Evolutionary conservation across 2,329 filamentous ascomycete species (phyloP).

Genomic region (Ceratocystis variospora): DNA sequence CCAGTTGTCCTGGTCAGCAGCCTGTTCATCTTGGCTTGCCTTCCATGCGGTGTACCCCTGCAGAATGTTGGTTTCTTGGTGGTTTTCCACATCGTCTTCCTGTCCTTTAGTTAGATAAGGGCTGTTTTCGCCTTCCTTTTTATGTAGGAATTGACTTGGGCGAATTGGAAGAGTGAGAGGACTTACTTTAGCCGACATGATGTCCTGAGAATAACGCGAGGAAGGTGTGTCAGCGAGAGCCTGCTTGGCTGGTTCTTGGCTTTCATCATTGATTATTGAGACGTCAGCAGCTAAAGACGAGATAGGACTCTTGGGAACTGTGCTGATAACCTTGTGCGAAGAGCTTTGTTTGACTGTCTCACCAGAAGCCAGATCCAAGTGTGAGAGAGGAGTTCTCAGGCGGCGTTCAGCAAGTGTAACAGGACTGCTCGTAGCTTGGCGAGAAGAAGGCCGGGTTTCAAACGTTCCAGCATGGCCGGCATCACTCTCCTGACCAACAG

Average conservation of each 20-base stretch:
- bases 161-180: slow-evolving; percentile 20
- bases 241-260: background rate
- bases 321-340: background rate
- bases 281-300: slow-evolving; percentile 7
- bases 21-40: background rate
- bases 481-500: background rate
- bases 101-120: background rate
- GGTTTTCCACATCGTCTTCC: background rate
- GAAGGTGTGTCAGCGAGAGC: slow-evolving; percentile 11
- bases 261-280: background rate
- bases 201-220: slow-evolving; percentile 27
- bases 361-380: background rate
- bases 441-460: background rate
- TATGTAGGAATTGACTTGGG: background rate
- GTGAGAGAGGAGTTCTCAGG: slow-evolving; percentile 3
- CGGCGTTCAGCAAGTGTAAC: slow-evolving; percentile 9
- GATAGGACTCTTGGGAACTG: background rate
- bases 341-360: background rate
- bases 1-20: background rate
- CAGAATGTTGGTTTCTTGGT: slow-evolving; percentile 8
- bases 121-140: background rate
- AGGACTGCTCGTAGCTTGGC: background rate
- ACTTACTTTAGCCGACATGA: slow-evolving; percentile 21
- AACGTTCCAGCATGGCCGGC: background rate
- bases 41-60: slow-evolving; percentile 15